phyloP scores from a whole-genome alignment of 2,329 filamentous ascomycete species.

The Chaetomium globosum region DNA sequence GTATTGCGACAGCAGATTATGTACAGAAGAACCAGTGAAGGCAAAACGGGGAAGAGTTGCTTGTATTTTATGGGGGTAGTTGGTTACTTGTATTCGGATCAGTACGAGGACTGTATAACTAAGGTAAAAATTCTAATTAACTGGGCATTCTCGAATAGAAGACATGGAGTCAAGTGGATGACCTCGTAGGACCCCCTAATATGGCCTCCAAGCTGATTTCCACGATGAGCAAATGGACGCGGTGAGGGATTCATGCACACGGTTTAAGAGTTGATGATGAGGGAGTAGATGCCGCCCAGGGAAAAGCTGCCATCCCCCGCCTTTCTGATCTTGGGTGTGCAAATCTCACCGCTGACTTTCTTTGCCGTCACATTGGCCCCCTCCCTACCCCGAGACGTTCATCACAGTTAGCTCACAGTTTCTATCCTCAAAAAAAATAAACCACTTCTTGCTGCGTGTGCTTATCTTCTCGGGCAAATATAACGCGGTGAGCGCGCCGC shows the following conservation, averaged over 20 bases:
- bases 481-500: too few relatives aligned
- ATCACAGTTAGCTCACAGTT: background rate
- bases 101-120: too few relatives aligned
- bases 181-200: too few relatives aligned
- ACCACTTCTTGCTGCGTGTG: too few relatives aligned
- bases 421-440: background rate
- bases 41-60: too few relatives aligned
- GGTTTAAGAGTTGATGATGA: background rate
- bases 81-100: too few relatives aligned
- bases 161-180: too few relatives aligned
- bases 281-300: background rate
- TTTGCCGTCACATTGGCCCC: background rate
- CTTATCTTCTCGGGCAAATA: background rate
- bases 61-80: too few relatives aligned
- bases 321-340: background rate
- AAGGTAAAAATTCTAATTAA: too few relatives aligned
- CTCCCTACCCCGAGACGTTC: background rate
- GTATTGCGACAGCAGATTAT: constrained; percentile 42
- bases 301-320: background rate
- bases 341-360: background rate
- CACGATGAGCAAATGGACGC: too few relatives aligned
- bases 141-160: too few relatives aligned
- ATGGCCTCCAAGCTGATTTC: too few relatives aligned
- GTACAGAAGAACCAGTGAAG: constrained; percentile 32
- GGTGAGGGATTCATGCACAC: background rate